These are phyloP conservation scores for Tricholoma hemisulphureum DNA, from an alignment of 768 basidiomycete species.

Conservation along the genomic window DNA sequence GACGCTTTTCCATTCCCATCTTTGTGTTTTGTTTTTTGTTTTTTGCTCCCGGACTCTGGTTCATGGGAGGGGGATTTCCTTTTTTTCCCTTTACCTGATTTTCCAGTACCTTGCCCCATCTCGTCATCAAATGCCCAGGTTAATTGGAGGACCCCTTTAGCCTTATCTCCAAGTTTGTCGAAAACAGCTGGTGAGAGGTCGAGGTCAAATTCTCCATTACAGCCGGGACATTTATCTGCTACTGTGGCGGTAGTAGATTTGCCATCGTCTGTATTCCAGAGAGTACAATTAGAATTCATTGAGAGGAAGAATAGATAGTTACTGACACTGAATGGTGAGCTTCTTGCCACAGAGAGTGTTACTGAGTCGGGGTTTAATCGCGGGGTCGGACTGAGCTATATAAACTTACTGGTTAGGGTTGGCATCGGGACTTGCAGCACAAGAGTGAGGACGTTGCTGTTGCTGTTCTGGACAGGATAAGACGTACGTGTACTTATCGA, in stretches of 20 bases:
- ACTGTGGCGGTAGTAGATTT: conserved; percentile 12
- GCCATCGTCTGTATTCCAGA: conserved; percentile 3
- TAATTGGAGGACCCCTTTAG: conserved; percentile 6
- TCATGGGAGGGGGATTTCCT: too few species aligned
- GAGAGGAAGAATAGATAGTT: background rate
- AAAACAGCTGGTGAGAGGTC: conserved; percentile 18
- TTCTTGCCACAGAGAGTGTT: conserved; percentile 15
- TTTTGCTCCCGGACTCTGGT: too few species aligned
- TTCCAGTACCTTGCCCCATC: too few species aligned
- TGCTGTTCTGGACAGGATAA: background rate
- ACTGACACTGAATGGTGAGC: conserved; percentile 9
- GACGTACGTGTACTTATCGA: conserved; percentile 13
- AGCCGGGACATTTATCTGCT: conserved; percentile 12
- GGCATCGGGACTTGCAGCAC: conserved; percentile 9
- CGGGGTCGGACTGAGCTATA: background rate
- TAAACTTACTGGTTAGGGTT: conserved; percentile 13
- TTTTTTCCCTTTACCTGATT: too few species aligned
- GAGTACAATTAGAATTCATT: background rate
- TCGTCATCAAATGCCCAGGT: background rate
- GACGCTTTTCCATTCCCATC: too few species aligned
- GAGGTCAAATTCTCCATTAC: conserved; percentile 13
- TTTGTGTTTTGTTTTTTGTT: too few species aligned
- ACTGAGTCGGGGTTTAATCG: background rate
- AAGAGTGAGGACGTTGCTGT: background rate
- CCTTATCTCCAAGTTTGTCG: conserved; percentile 2